phyloP scores from a whole-genome alignment of 768 basidiomycete genomes.

The Hericium erinaceus region DNA sequence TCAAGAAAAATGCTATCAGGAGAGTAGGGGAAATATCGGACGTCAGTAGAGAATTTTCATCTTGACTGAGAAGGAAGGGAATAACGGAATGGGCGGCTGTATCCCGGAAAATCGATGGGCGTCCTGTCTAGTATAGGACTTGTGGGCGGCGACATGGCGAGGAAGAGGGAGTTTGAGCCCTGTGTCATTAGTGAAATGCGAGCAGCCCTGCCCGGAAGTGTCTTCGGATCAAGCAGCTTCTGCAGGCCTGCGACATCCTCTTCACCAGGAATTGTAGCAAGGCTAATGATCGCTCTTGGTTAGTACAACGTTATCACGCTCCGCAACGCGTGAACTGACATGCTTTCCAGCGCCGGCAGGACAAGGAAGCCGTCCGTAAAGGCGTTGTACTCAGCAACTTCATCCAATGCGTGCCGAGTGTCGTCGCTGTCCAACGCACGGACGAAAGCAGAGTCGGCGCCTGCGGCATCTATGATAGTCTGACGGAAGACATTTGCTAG shows the following conservation, averaged over 20 bases:
- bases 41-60: not conserved
- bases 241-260: conserved; percentile 23
- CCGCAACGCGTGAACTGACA: conserved; percentile 15
- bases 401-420: conserved; percentile 23
- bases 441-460: conserved; percentile 18
- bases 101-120: conserved; percentile 8
- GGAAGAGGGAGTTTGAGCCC: conserved; percentile 20
- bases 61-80: conserved; percentile 12
- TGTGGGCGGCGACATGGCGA: conserved; percentile 18
- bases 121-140: conserved; percentile 10
- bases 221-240: conserved; percentile 23
- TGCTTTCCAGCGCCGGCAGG: conserved; percentile 26
- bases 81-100: conserved; percentile 8
- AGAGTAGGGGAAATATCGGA: no score
- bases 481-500: conserved; percentile 19
- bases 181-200: conserved; percentile 20
- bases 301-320: no score
- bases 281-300: conserved; percentile 7
- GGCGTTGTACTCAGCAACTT: conserved; percentile 25
- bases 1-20: no score
- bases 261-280: conserved; percentile 26
- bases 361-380: conserved; percentile 26
- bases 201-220: conserved; percentile 18
- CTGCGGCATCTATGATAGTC: conserved; percentile 14
- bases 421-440: conserved; percentile 21